phyloP scores from a whole-genome alignment of 768 basidiomycete genomes.

The Mycena polygramma region DNA sequence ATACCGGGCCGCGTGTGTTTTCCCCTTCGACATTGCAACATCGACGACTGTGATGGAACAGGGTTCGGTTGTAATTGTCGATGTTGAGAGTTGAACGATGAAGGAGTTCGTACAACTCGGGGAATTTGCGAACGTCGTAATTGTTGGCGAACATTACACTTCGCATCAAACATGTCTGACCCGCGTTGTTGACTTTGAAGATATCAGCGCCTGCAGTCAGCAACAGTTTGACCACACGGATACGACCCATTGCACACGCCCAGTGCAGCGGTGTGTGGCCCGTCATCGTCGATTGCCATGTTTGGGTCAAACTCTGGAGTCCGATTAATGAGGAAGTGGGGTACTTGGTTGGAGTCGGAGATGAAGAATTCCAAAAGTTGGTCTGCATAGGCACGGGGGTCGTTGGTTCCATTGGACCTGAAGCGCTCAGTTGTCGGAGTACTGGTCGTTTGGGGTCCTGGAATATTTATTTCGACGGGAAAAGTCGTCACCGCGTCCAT shows the following conservation, averaged over 20 bases:
- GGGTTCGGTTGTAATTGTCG: slow-evolving; percentile 96
- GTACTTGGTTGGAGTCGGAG: slow-evolving; percentile 94
- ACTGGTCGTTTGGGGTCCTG: slow-evolving; percentile 60
- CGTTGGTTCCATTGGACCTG: slow-evolving; percentile 60
- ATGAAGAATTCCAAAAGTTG: slow-evolving; percentile 99
- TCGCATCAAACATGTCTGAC: slow-evolving; percentile 98
- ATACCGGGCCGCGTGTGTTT: slow-evolving; percentile 97
- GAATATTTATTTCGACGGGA: slow-evolving; percentile 61
- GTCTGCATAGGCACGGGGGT: slow-evolving; percentile 87
- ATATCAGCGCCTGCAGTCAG: slow-evolving; percentile 96
- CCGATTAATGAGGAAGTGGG: slow-evolving; percentile 87
- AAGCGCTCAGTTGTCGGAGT: slow-evolving; percentile 57
- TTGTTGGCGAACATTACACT: slow-evolving; percentile 99
- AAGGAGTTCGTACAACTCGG: slow-evolving; percentile 95
- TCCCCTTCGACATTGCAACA: slow-evolving; percentile 96
- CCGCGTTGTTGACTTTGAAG: slow-evolving; percentile 95
- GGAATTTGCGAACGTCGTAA: slow-evolving; percentile 99
- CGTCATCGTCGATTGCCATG: slow-evolving; percentile 97
- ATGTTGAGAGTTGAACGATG: slow-evolving; percentile 99
- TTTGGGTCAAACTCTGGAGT: slow-evolving; percentile 95
- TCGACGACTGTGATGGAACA: slow-evolving; percentile 99
- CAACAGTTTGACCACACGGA: slow-evolving; percentile 94
- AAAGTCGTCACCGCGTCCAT: slow-evolving; percentile 54
- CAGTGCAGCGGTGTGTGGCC: slow-evolving; percentile 97
- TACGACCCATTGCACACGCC: slow-evolving; percentile 99